A percentile compares a stretch with the other conserved stretches of the same genome.
Evolutionary conservation across 257 asterid genomes (phyloP).

Genomic region (Przewalskia tangutica): DNA sequence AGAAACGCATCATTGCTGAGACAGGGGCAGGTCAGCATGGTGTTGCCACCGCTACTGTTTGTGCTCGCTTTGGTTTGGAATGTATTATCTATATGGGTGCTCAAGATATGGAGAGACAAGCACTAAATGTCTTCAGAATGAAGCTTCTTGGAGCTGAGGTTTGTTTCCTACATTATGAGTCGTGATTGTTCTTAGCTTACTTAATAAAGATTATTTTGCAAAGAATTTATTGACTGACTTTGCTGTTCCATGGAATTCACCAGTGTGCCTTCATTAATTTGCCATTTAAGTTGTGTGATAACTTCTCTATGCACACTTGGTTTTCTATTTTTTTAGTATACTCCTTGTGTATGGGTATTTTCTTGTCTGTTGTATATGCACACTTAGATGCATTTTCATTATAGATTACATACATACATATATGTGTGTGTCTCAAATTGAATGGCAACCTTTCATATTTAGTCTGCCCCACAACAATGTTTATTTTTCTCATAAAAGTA

Average conservation of each 20-base stretch:
- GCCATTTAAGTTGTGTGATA: background rate
- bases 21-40: constrained; percentile 99
- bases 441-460: background rate
- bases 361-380: too few species aligned
- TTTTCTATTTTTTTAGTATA: too few species aligned
- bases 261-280: background rate
- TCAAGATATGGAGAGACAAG: constrained; percentile 96
- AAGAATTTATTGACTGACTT: background rate
- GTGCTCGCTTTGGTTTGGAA: constrained; percentile 88
- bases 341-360: too few species aligned
- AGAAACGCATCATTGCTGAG: constrained; percentile 84
- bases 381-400: background rate
- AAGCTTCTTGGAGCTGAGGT: constrained; percentile 97
- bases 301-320: background rate
- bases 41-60: constrained; percentile 93
- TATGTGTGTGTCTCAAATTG: too few species aligned
- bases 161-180: constrained; percentile 14
- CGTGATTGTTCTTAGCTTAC: background rate
- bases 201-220: background rate
- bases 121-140: constrained; percentile 92
- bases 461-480: background rate
- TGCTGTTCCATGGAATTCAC: background rate
- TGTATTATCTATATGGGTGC: constrained; percentile 94
- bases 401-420: background rate
- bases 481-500: background rate